Percentiles rank a stretch among this genome's conserved stretches.
Conservation (phyloP, 495 filamentous ascomycete species). For the Penicillium steckii region DNA sequence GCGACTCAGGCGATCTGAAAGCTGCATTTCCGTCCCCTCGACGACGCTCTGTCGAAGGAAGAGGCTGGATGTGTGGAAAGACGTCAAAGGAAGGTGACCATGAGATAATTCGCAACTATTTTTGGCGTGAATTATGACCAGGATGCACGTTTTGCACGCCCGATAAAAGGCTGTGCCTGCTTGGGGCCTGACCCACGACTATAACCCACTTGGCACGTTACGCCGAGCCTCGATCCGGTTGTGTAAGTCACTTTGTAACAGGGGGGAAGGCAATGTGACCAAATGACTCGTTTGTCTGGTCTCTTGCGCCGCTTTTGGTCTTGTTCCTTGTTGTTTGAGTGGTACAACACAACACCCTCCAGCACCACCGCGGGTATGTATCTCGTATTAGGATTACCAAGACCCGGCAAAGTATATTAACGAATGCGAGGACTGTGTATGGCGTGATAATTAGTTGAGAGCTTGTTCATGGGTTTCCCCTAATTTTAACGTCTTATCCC, state of each 20-base stretch:
- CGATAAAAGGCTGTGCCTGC: background rate
- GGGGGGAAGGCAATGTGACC: no score
- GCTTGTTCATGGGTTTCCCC: background rate
- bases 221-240: background rate
- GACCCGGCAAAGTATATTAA: no score
- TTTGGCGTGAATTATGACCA: background rate
- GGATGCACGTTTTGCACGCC: background rate
- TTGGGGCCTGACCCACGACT: background rate
- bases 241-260: background rate
- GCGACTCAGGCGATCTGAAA: constrained; percentile 2
- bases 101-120: background rate
- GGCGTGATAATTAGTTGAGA: background rate
- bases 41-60: no score
- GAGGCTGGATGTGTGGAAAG: no score
- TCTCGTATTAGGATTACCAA: no score
- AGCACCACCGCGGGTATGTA: no score
- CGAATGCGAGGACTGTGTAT: background rate
- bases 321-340: no score
- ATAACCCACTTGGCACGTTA: background rate
- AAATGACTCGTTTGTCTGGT: no score
- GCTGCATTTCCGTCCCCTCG: background rate
- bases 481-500: no score
- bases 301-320: no score
- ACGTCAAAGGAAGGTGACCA: background rate
- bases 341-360: no score